phyloP scores from a whole-genome alignment of 305 asterid genomes.

The Solanum aculeatissimum region DNA sequence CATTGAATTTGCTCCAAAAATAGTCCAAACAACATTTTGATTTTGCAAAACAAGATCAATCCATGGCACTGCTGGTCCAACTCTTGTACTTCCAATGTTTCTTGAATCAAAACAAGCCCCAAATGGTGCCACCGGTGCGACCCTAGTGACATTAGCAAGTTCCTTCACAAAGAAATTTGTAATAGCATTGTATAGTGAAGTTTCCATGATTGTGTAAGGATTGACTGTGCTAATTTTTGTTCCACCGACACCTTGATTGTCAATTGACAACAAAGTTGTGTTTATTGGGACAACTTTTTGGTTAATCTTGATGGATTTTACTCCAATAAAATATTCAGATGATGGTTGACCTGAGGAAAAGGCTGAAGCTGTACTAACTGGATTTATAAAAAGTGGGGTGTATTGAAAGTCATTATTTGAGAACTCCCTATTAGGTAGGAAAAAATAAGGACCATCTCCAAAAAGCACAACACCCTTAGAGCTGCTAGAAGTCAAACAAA shows the following conservation, averaged over 20 bases:
- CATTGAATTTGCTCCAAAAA: constrained; percentile 66
- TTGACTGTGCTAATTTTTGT: constrained; percentile 68
- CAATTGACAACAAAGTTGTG: constrained; percentile 32
- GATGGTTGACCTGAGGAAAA: neutral
- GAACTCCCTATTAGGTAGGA: constrained; percentile 29
- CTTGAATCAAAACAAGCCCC: constrained; percentile 38
- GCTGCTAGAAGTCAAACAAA: constrained; percentile 15
- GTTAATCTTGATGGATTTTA: constrained; percentile 29
- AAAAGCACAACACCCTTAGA: constrained; percentile 32
- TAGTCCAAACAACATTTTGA: constrained; percentile 39
- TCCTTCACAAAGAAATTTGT: constrained; percentile 19
- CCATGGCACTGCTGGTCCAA: constrained; percentile 51
- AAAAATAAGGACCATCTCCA: constrained; percentile 38
- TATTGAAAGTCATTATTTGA: constrained; percentile 13
- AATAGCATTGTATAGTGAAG: constrained; percentile 43
- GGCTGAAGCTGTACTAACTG: constrained; percentile 43
- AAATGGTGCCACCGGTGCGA: constrained; percentile 39
- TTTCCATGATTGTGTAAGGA: constrained; percentile 46
- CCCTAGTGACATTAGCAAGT: constrained; percentile 25
- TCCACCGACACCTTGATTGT: constrained; percentile 44
- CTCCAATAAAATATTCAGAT: constrained; percentile 50
- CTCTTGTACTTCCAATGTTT: constrained; percentile 31
- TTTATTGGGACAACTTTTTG: constrained; percentile 26
- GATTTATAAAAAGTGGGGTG: constrained; percentile 58
- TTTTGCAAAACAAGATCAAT: constrained; percentile 48